Conservation (phyloP, 331 rosid genomes). For the Arachis monticola region DNA sequence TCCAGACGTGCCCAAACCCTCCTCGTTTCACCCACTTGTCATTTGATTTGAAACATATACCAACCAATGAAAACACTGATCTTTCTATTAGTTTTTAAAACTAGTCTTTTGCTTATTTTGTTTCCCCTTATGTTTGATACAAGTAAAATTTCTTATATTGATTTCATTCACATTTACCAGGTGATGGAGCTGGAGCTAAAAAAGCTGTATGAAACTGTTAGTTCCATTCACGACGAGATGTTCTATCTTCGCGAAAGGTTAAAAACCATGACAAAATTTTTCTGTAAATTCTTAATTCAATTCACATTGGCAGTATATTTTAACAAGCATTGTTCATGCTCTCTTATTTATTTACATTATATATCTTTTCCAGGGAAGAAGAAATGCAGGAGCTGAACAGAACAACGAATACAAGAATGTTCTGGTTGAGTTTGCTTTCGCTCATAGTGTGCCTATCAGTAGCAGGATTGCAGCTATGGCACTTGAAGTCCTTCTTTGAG, state of each 20-base stretch:
- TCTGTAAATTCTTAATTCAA: background rate
- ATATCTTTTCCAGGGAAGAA: conserved; percentile 65
- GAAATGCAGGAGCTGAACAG: conserved; percentile 85
- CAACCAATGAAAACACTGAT: background rate
- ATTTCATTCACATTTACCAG: conserved; percentile 48
- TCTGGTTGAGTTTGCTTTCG: conserved; percentile 76
- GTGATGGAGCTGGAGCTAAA: conserved; percentile 78
- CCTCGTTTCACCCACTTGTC: conserved; percentile 8
- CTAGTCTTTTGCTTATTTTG: background rate
- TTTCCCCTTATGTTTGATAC: background rate
- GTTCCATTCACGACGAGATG: conserved; percentile 85
- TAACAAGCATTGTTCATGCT: conserved; percentile 3
- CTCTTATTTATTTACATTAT: background rate
- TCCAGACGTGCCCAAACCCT: conserved; percentile 19
- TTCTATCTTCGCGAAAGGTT: conserved; percentile 79
- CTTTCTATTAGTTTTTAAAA: conserved; percentile 16
- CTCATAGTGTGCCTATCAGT: conserved; percentile 73
- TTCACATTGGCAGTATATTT: background rate
- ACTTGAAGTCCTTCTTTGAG: conserved; percentile 81
- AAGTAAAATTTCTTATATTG: background rate
- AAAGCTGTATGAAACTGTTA: conserved; percentile 64
- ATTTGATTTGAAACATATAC: conserved; percentile 3
- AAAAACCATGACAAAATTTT: conserved; percentile 3
- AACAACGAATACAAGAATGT: conserved; percentile 67
- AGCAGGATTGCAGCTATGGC: conserved; percentile 82